These are phyloP conservation scores for Exophiala xenobiotica DNA, from an alignment of 2,329 filamentous ascomycete genomes.

Conservation along the genomic window DNA sequence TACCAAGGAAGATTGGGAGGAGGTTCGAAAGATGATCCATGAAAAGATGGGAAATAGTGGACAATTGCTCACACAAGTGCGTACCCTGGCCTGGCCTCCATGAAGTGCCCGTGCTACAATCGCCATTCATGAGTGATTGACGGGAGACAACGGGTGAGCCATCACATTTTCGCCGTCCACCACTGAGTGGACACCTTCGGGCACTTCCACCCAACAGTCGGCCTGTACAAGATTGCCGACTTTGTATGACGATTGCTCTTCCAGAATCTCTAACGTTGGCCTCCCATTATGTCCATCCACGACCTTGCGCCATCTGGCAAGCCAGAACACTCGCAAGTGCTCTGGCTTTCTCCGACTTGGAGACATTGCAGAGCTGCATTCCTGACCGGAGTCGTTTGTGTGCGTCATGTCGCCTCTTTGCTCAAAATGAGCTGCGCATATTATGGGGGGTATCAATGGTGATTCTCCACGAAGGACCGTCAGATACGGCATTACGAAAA, in stretches of 20 bases:
- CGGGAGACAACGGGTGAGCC: conserved; percentile 3
- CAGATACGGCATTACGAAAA: conserved; percentile 34
- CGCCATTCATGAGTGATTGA: neutral
- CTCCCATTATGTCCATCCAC: neutral
- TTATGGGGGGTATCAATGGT: conserved; percentile 5
- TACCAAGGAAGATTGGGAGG: conserved; percentile 44
- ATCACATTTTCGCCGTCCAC: conserved; percentile 21
- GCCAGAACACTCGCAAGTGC: conserved; percentile 11
- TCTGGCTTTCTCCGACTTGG: conserved; percentile 5
- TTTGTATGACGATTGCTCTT: neutral
- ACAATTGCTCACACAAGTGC: too few species aligned
- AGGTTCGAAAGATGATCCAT: conserved; percentile 39
- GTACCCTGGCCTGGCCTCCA: too few species aligned
- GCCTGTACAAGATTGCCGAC: conserved; percentile 4
- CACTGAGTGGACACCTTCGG: conserved; percentile 17
- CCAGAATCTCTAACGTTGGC: neutral
- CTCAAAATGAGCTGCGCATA: neutral
- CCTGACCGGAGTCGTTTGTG: too few species aligned
- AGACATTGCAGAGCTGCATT: too few species aligned
- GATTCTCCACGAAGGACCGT: conserved; percentile 16
- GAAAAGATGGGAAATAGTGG: too few species aligned
- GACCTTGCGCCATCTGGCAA: neutral
- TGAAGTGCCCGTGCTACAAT: too few species aligned
- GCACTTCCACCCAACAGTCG: conserved; percentile 33
- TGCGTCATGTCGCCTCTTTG: neutral